These are phyloP conservation scores for Polychytrium aggregatum DNA, from an alignment of 192 early-diverging fungal species.

Conservation along the genomic window DNA sequence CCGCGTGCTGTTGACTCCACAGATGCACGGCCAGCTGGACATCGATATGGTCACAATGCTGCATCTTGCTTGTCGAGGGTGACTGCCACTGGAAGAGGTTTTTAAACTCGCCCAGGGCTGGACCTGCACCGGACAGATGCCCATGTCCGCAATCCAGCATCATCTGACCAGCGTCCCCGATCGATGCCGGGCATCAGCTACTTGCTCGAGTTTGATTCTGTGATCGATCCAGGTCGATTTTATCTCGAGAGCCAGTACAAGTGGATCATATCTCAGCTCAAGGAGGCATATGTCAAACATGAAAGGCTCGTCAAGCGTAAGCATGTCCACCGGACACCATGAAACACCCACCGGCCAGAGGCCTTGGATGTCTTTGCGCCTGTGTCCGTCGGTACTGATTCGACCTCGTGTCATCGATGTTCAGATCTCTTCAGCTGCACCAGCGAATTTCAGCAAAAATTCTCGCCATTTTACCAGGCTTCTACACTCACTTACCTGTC, in stretches of 20 bases:
- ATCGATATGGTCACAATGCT: neutral
- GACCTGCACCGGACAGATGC: neutral
- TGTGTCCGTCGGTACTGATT: neutral
- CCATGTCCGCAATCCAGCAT: neutral
- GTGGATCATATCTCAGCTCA: conserved; percentile 72
- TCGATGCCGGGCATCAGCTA: too few species aligned
- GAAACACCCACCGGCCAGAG: conserved; percentile 5
- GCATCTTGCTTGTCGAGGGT: neutral
- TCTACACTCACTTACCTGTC: neutral
- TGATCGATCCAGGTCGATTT: conserved; percentile 77
- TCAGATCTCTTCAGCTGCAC: conserved; percentile 7
- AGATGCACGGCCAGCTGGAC: neutral
- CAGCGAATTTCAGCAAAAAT: conserved; percentile 2
- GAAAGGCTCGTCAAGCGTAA: conserved; percentile 16
- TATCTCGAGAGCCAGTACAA: conserved; percentile 81
- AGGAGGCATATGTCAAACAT: conserved; percentile 47
- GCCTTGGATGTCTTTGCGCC: conserved; percentile 3
- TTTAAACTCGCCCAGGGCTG: neutral
- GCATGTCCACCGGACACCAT: conserved; percentile 1
- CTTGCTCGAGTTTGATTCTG: conserved; percentile 63
- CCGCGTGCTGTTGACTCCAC: neutral
- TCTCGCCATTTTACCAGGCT: neutral
- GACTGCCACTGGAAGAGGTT: neutral
- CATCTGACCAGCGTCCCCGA: neutral
- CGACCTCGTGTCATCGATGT: neutral